Evolutionary conservation across 176 grass and related monocot species (phyloP), one percentile per base, ranked within the genome.

Genomic region (Elaeis guineensis): DNA sequence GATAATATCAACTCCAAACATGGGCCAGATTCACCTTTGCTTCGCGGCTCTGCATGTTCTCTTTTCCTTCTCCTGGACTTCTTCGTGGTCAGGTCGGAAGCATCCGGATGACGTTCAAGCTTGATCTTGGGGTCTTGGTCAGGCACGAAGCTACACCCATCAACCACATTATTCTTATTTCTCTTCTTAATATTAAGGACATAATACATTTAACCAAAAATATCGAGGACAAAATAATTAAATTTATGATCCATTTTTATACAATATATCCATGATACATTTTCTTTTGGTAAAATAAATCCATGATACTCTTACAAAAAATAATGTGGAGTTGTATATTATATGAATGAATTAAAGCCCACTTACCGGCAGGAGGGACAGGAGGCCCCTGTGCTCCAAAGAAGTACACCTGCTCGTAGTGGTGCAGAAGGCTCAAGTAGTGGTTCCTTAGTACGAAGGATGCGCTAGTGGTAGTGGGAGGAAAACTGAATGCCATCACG

Each of bases 361-460:
- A 25, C n/a, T 14, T 12, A 83, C 80, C 77, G 56, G 83, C 64
- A 57, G 83, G 83, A 28, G 72, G 73, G 22, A 74, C 28, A 17
- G 77, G 62, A 19, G 58, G 62, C 17, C 83, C 83, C 16, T 77
- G 57, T 21, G 73, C 28, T 17, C 73, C 65, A 66, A 86, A 80
- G 63, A 69, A 81, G 77, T 77, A 81, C 24, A 86, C 77, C 70
- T 86, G 77, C 55, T 86, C 83, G 66, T 80, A 86, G 51, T 81
- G 73, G 49, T 77, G 72, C 57, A 86, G 70, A 63, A 78, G 54
- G 54, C 63, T 77, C 58, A 86, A 52, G 64, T 77, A 86, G 17
- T 77, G 77, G 66, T 64, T 86, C 66, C 83, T 72, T 32, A 86
- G 73, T 58, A 78, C 78, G 28, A 73, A 86, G 54, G 83, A 77